A percentile compares a stretch with the other conserved stretches of the same genome.
phyloP scores from a whole-genome alignment of 768 basidiomycete species.

The Roridomyces roridus region DNA sequence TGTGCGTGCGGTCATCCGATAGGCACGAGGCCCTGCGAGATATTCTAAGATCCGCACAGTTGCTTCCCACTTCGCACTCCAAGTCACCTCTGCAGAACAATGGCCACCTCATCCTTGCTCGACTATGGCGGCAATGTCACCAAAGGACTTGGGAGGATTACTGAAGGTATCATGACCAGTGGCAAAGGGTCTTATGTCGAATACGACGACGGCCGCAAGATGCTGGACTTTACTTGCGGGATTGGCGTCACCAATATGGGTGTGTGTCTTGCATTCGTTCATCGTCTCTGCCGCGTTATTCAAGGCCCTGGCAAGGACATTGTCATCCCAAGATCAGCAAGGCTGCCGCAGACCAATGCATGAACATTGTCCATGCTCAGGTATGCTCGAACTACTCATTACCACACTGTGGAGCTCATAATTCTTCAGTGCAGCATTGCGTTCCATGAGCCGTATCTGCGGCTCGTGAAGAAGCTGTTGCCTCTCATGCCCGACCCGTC shows the following conservation, averaged over 20 bases:
- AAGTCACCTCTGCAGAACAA: background rate
- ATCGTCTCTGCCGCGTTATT: background rate
- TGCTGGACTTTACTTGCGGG: conserved; percentile 88
- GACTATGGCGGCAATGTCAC: conserved; percentile 52
- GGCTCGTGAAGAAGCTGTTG: conserved; percentile 83
- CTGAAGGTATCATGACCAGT: conserved; percentile 64
- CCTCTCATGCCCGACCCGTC: conserved; percentile 92
- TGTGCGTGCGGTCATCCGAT: too few species aligned
- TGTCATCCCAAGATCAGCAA: conserved; percentile 87
- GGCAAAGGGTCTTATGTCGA: conserved; percentile 77
- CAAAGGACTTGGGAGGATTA: conserved; percentile 51
- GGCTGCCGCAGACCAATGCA: conserved; percentile 89
- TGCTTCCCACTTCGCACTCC: too few species aligned
- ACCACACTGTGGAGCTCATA: too few species aligned
- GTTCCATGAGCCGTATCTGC: conserved; percentile 85
- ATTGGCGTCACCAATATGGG: conserved; percentile 90
- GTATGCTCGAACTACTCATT: conserved; percentile 43
- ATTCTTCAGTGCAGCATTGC: conserved; percentile 80
- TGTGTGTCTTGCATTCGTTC: conserved; percentile 34
- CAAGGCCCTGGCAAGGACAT: conserved; percentile 59
- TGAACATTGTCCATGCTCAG: conserved; percentile 80
- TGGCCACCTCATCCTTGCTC: conserved; percentile 32
- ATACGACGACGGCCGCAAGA: conserved; percentile 72
- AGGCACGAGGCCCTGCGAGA: too few species aligned
- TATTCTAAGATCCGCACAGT: too few species aligned